Conservation (phyloP, 306 rosid species). For the Cicer cuneatum region DNA sequence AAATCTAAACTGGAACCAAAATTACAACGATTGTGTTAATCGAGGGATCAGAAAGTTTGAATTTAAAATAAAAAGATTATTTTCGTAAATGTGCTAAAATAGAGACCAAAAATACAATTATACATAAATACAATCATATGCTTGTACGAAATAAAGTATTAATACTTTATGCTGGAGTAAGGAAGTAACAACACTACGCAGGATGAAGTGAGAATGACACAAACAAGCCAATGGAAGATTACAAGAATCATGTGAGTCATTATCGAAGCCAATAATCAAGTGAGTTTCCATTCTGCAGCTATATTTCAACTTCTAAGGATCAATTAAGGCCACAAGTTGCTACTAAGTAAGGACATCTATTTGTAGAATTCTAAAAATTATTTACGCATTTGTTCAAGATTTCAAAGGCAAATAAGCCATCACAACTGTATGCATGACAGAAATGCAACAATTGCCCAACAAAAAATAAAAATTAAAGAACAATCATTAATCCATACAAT, state of each 20-base stretch:
- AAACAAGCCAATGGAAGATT: too few relatives aligned
- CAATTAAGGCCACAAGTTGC: not conserved
- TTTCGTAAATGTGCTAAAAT: too few relatives aligned
- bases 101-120: too few relatives aligned
- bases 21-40: too few relatives aligned
- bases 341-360: not conserved
- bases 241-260: not conserved
- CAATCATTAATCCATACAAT: conserved; percentile 30
- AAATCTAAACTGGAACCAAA: too few relatives aligned
- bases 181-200: too few relatives aligned
- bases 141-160: too few relatives aligned
- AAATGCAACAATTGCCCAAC: conserved; percentile 13
- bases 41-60: too few relatives aligned
- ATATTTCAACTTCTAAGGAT: not conserved
- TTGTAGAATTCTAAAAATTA: conserved; percentile 35
- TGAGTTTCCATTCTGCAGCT: conserved; percentile 3
- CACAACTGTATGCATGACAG: conserved; percentile 14
- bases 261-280: not conserved
- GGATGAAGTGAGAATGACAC: too few relatives aligned
- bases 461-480: conserved; percentile 11
- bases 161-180: too few relatives aligned
- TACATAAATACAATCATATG: too few relatives aligned
- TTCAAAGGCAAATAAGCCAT: conserved; percentile 26
- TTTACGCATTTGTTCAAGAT: conserved; percentile 43
- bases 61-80: too few relatives aligned